Percentiles rank a stretch among this genome's conserved stretches.
phyloP scores from a whole-genome alignment of 495 filamentous ascomycete genomes.

The Neurospora sp. region DNA sequence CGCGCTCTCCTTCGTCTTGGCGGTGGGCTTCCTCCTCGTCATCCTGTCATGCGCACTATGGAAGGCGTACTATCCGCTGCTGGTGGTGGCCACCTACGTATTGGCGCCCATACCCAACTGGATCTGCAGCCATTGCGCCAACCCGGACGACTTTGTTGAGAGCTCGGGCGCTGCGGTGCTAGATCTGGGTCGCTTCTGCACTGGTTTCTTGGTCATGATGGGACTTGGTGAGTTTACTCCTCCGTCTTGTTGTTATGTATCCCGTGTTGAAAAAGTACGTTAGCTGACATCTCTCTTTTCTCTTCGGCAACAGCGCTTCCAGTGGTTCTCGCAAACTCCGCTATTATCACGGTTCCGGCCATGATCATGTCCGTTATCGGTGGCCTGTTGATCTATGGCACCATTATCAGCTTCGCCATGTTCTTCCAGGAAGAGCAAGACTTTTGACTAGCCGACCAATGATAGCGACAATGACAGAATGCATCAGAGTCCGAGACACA shows the following conservation, averaged over 20 bases:
- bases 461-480: not conserved
- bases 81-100: constrained; percentile 92
- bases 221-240: constrained; percentile 67
- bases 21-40: constrained; percentile 97
- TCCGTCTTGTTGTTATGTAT: not conserved
- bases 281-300: constrained; percentile 9
- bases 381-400: constrained; percentile 90
- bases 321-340: constrained; percentile 75
- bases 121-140: constrained; percentile 78
- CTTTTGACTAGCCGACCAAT: constrained; percentile 32
- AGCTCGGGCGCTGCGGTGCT: constrained; percentile 67
- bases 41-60: constrained; percentile 95
- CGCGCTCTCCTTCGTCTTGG: constrained; percentile 95
- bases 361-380: constrained; percentile 94
- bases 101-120: constrained; percentile 92
- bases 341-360: constrained; percentile 67
- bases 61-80: constrained; percentile 82
- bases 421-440: constrained; percentile 97
- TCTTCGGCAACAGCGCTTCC: constrained; percentile 61
- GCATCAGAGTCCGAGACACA: not conserved
- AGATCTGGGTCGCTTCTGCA: constrained; percentile 89
- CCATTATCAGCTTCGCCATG: constrained; percentile 93
- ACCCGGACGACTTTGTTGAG: constrained; percentile 96
- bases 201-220: constrained; percentile 96
- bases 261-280: not conserved